phyloP scores from a whole-genome alignment of 2,329 filamentous ascomycete genomes.

The Fusarium incarnatum region DNA sequence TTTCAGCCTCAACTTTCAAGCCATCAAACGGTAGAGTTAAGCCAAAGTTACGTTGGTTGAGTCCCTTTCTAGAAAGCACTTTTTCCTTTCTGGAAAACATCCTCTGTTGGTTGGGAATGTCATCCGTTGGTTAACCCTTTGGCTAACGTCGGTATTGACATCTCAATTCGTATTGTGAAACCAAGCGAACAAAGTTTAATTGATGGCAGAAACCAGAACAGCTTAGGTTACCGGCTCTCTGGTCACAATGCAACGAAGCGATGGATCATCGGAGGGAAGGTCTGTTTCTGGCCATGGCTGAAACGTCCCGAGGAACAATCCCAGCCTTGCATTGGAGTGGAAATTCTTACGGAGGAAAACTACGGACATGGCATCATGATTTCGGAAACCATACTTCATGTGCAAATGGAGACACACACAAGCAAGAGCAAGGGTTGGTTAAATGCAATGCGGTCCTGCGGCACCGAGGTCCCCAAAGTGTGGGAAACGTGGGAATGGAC shows the following conservation, averaged over 20 bases:
- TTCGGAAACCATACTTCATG: conserved; percentile 15
- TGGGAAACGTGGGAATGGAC: conserved; percentile 33
- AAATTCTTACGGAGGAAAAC: background rate
- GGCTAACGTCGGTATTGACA: background rate
- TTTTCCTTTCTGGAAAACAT: background rate
- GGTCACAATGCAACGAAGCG: conserved; percentile 37
- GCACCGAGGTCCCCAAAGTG: conserved; percentile 26
- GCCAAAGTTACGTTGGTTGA: background rate
- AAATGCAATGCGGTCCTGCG: conserved; percentile 24
- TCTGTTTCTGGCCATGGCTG: conserved; percentile 41
- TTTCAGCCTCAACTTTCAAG: conserved; percentile 9
- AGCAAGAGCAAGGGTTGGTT: conserved; percentile 8
- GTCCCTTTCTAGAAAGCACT: conserved; percentile 5
- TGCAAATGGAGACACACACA: background rate
- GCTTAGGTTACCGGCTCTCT: conserved; percentile 40
- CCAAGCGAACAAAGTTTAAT: conserved; percentile 34
- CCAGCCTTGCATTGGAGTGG: background rate
- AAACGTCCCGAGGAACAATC: conserved; percentile 27
- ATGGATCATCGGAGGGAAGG: conserved; percentile 26
- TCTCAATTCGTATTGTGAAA: conserved; percentile 35
- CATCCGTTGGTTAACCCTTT: no score
- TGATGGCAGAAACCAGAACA: conserved; percentile 19
- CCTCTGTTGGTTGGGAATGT: background rate
- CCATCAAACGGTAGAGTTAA: background rate
- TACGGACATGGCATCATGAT: conserved; percentile 15